Conservation (phyloP, 2,329 filamentous ascomycete genomes). For the Pestalotiopsis fici region DNA sequence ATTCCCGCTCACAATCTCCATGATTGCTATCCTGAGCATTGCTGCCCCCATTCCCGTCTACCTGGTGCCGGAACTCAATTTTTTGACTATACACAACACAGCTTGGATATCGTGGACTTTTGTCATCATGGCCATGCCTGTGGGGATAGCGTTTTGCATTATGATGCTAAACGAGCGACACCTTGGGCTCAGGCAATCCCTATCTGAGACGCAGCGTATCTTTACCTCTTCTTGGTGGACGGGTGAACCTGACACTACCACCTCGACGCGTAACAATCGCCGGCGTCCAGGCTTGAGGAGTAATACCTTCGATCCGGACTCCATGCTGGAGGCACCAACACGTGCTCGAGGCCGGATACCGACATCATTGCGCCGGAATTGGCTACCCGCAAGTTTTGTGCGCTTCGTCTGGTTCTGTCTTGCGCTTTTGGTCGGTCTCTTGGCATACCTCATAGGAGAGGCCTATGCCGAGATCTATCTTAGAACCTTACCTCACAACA, state of each 20-base stretch:
- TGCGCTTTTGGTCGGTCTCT: conserved; percentile 61
- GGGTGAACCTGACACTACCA: conserved; percentile 50
- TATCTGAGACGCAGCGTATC: conserved; percentile 68
- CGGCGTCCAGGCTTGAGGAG: conserved; percentile 35
- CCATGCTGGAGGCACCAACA: conserved; percentile 22
- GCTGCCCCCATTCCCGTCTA: conserved; percentile 62
- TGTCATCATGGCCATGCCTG: conserved; percentile 68
- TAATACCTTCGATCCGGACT: conserved; percentile 40
- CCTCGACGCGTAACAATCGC: conserved; percentile 35
- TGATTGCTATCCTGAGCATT: conserved; percentile 63
- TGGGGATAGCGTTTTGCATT: conserved; percentile 65
- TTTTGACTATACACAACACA: conserved; percentile 63
- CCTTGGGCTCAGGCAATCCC: conserved; percentile 58
- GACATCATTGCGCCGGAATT: conserved; percentile 46
- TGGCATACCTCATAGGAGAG: conserved; percentile 69
- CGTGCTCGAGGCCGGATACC: conserved; percentile 24
- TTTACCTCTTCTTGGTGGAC: conserved; percentile 69
- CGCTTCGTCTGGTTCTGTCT: conserved; percentile 71
- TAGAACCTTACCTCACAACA: conserved; percentile 66
- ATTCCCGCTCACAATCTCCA: conserved; percentile 63
- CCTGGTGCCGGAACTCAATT: conserved; percentile 50
- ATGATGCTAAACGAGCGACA: conserved; percentile 66
- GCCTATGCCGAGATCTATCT: conserved; percentile 71
- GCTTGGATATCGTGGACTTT: conserved; percentile 72
- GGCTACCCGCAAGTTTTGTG: conserved; percentile 68